A percentile compares a stretch with the other conserved stretches of the same genome.
phyloP scores from a whole-genome alignment of 345 rosid species.

The Hirschfeldia incana region DNA sequence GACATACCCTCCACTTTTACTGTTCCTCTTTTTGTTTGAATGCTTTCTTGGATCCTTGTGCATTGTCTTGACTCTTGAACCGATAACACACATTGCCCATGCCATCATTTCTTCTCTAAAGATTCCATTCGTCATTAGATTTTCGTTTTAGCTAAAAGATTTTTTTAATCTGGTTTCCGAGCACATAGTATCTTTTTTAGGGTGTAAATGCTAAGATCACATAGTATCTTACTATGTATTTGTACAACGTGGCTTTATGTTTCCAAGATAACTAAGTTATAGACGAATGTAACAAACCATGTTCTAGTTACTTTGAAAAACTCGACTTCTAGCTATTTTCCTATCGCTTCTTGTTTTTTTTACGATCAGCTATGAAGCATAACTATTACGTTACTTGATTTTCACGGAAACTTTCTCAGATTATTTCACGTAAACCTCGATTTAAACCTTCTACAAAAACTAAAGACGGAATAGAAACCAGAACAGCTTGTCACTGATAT shows the following conservation, averaged over 20 bases:
- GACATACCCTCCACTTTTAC: slow-evolving; percentile 27
- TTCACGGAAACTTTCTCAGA: background rate
- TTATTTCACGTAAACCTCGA: background rate
- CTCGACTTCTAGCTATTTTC: background rate
- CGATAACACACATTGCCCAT: slow-evolving; percentile 17
- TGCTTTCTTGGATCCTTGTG: slow-evolving; percentile 28
- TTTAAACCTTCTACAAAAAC: background rate
- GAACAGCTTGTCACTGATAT: background rate
- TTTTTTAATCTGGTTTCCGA: background rate
- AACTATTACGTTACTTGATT: background rate
- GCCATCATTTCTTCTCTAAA: slow-evolving; percentile 25
- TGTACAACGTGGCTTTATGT: background rate
- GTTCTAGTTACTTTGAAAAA: background rate
- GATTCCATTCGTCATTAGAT: slow-evolving; percentile 17
- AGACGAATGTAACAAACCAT: background rate
- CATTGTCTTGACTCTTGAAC: slow-evolving; percentile 22
- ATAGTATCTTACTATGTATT: too few relatives aligned
- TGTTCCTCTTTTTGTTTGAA: background rate
- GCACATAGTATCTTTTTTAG: background rate
- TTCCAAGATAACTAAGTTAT: background rate
- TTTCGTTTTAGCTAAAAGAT: background rate
- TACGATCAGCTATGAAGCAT: background rate
- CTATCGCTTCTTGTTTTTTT: background rate
- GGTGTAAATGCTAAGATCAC: too few relatives aligned
- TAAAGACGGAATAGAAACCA: background rate